These are phyloP conservation scores for Steccherinum ochraceum DNA, from an alignment of 768 basidiomycete species.

Conservation along the genomic window DNA sequence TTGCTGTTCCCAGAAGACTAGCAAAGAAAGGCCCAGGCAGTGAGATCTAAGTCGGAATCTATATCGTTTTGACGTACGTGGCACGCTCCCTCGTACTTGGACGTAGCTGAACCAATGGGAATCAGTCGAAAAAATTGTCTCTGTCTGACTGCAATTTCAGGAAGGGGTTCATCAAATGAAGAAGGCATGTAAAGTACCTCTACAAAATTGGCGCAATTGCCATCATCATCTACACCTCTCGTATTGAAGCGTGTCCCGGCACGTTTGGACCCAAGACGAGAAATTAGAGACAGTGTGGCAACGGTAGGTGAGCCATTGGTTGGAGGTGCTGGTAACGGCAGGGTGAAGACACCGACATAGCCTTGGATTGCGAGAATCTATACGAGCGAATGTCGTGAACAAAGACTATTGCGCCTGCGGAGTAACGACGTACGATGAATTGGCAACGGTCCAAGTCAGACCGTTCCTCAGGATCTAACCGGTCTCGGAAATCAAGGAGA, in stretches of 20 bases:
- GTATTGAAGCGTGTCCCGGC: constrained; percentile 98
- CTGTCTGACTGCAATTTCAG: constrained; percentile 49
- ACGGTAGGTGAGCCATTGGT: constrained; percentile 66
- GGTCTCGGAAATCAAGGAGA: constrained; percentile 80
- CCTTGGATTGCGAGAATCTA: constrained; percentile 92
- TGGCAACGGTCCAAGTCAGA: constrained; percentile 76
- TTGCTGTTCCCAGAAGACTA: constrained; percentile 99
- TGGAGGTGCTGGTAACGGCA: constrained; percentile 72
- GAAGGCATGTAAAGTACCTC: constrained; percentile 49
- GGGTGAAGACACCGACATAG: constrained; percentile 76
- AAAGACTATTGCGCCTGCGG: too few relatives aligned
- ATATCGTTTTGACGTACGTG: too few relatives aligned
- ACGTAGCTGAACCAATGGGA: constrained; percentile 88
- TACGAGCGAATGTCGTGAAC: not conserved
- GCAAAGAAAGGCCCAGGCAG: not conserved
- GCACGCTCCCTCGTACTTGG: constrained; percentile 93
- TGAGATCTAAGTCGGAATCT: constrained; percentile 6
- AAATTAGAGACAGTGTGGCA: constrained; percentile 76
- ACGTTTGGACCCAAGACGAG: constrained; percentile 87
- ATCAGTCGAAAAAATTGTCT: constrained; percentile 82
- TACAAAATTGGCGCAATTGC: constrained; percentile 93
- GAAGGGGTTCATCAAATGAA: constrained; percentile 5
- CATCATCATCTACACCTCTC: constrained; percentile 92
- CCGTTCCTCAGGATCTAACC: constrained; percentile 63
- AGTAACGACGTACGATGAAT: constrained; percentile 60